Conservation (phyloP, 2,329 filamentous ascomycete genomes). For the Rhytidhysteron rufulum region DNA sequence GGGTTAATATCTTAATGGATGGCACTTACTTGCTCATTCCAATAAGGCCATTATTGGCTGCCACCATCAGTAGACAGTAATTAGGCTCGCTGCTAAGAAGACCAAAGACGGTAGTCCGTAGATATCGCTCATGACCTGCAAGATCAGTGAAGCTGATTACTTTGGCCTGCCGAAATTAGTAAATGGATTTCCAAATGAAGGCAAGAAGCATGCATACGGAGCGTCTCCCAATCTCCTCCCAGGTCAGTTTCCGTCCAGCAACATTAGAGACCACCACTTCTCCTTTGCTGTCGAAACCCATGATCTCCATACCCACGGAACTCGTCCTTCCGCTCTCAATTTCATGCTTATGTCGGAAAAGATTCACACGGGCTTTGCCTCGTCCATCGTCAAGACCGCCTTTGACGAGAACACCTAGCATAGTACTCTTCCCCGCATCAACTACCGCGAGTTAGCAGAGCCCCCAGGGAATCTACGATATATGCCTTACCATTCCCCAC, state of each 20-base stretch:
- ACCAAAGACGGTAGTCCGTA: constrained; percentile 94
- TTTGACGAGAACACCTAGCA: constrained; percentile 93
- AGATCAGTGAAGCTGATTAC: constrained; percentile 96
- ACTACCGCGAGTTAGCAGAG: constrained; percentile 47
- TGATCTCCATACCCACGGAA: constrained; percentile 97
- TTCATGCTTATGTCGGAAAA: constrained; percentile 97
- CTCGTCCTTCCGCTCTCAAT: constrained; percentile 93
- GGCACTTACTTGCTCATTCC: constrained; percentile 81
- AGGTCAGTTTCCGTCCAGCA: constrained; percentile 82
- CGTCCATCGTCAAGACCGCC: constrained; percentile 91
- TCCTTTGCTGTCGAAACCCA: constrained; percentile 89
- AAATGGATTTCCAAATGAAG: neutral
- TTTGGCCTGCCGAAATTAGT: constrained; percentile 57
- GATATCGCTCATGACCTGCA: constrained; percentile 90
- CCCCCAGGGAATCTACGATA: neutral
- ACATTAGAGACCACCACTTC: constrained; percentile 77
- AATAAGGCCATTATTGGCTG: constrained; percentile 93
- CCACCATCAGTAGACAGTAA: constrained; percentile 97
- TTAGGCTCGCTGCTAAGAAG: constrained; percentile 92
- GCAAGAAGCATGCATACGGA: constrained; percentile 50
- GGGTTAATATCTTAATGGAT: too few species aligned
- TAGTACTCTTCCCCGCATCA: constrained; percentile 93
- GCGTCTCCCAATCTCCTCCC: constrained; percentile 95
- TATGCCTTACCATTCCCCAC: constrained; percentile 74
- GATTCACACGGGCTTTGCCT: constrained; percentile 87